phyloP scores from a whole-genome alignment of 202 grass and related monocot genomes.

The Saccharum hybrid region DNA sequence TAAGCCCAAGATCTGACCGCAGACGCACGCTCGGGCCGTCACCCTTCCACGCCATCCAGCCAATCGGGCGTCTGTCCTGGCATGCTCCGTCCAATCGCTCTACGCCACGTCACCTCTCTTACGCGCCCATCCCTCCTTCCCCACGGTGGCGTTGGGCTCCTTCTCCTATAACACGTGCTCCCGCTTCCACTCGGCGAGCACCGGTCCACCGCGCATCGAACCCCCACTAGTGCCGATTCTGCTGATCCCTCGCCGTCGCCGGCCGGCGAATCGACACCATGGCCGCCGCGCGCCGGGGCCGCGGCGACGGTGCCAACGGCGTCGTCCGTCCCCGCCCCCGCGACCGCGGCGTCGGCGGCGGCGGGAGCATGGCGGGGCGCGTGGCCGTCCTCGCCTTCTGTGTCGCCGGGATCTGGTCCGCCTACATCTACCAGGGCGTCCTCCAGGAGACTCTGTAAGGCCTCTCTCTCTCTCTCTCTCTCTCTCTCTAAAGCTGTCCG shows the following conservation, averaged over 20 bases:
- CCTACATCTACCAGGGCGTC: slow-evolving; percentile 95
- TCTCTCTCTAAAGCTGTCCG: not conserved
- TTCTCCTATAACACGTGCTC: slow-evolving; percentile 36
- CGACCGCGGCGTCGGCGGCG: not conserved
- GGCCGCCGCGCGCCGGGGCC: slow-evolving; percentile 42
- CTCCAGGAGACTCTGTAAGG: slow-evolving; percentile 93
- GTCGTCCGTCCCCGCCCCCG: slow-evolving; percentile 4
- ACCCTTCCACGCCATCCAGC: slow-evolving; percentile 29
- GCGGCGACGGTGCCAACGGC: slow-evolving; percentile 16
- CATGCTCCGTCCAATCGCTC: slow-evolving; percentile 31
- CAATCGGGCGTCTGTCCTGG: slow-evolving; percentile 50
- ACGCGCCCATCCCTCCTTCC: slow-evolving; percentile 33
- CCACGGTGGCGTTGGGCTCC: slow-evolving; percentile 22
- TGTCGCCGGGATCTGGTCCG: slow-evolving; percentile 90
- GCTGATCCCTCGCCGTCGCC: slow-evolving; percentile 6
- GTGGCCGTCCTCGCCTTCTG: slow-evolving; percentile 83
- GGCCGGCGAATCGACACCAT: slow-evolving; percentile 49
- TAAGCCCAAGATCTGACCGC: too few species aligned
- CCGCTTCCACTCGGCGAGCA: slow-evolving; percentile 1
- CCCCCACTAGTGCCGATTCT: slow-evolving; percentile 1
- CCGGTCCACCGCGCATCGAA: not conserved
- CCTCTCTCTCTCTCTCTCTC: not conserved
- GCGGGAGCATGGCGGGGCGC: slow-evolving; percentile 42
- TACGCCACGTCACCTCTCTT: slow-evolving; percentile 54
- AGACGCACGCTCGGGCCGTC: not conserved